Evolutionary conservation across 805 yeast species (phyloP).

Genomic region (Saccharomycopsis sp.): DNA sequence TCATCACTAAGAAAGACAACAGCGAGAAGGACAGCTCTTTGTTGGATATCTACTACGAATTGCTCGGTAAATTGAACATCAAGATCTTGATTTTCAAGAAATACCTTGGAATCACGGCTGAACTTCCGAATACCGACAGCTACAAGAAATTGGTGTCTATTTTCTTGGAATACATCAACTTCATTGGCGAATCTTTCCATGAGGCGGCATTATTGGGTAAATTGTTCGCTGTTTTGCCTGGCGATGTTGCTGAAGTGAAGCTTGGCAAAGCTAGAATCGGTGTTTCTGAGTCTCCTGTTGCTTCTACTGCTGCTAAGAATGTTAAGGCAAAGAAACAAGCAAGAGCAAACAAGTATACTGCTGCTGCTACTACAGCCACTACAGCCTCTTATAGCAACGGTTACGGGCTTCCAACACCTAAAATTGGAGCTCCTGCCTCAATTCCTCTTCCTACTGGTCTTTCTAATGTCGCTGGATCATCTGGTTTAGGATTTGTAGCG

Average conservation of each 20-base stretch:
- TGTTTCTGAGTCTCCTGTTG: conserved; percentile 16
- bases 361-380: conserved; percentile 18
- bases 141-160: conserved; percentile 33
- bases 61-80: conserved; percentile 15
- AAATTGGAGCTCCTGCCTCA: background rate
- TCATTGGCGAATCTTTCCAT: conserved; percentile 69
- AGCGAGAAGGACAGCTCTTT: conserved; percentile 21
- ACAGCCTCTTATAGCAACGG: conserved; percentile 5
- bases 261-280: conserved; percentile 63
- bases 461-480: background rate
- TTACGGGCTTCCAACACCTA: background rate
- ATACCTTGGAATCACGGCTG: conserved; percentile 23
- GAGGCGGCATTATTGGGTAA: conserved; percentile 73
- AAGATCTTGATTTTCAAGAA: conserved; percentile 19
- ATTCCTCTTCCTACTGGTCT: background rate
- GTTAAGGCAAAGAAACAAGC: conserved; percentile 24
- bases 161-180: conserved; percentile 73
- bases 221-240: conserved; percentile 66
- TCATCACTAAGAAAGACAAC: conserved; percentile 18
- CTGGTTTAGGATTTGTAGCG: background rate
- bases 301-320: conserved; percentile 22
- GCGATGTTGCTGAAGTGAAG: conserved; percentile 60
- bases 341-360: conserved; percentile 13
- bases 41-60: conserved; percentile 23
- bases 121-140: conserved; percentile 30